Evolutionary conservation across 352 stramenopile species (phyloP), one percentile per base, ranked within the genome.

Genomic region (Pythium guiyangense): DNA sequence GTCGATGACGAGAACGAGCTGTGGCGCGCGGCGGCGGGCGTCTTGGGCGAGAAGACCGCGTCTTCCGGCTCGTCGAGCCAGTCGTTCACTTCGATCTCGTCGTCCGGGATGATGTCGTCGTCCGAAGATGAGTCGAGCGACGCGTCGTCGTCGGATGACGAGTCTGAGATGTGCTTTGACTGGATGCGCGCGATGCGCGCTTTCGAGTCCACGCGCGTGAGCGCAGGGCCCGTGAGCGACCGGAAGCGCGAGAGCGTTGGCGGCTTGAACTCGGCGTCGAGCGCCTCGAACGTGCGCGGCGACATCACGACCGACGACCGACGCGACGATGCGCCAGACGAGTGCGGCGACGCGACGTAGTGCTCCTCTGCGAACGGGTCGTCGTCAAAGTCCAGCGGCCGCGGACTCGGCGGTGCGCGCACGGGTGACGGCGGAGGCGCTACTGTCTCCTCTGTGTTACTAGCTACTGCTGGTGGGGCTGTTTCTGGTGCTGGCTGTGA

Each of bases 21-120:
- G 54, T 86, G 35, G 57, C 64, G 54, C 61, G 65, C 35, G 62
- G 62, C 22, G 51, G 42, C 35, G 61, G 68, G 26, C 6, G 64
- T 52, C 45, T 71, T 72, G 34, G 78, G 78, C 15, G 81, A 80
- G 43, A 86, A 60, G 37, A 89, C 62, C 0, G 75, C 75, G 54
- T 87, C 76, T 26, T 88, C 72, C 0, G 75, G 74, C 35, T 90
- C 82, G 64, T 88, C 82, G 20, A 92, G 79, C 82, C 82, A 92
- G 63, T 92, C 82, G 52, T 70, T 84, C 15, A 92, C 68, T 48
- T 77, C 63, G 3, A 86, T 52, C 22, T 89, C 82, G 29, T 87
- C 79, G 1, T 84, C 75, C 18, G 54, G 56, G 2, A 71, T 25
- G 20, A 71, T 40, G 20, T 75, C 70, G 49, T 75, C 70, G 37